Evolutionary conservation across 2,329 filamentous ascomycete genomes (phyloP), one percentile per base, ranked within the genome.

Genomic region (Hymenoscyphus albidus): DNA sequence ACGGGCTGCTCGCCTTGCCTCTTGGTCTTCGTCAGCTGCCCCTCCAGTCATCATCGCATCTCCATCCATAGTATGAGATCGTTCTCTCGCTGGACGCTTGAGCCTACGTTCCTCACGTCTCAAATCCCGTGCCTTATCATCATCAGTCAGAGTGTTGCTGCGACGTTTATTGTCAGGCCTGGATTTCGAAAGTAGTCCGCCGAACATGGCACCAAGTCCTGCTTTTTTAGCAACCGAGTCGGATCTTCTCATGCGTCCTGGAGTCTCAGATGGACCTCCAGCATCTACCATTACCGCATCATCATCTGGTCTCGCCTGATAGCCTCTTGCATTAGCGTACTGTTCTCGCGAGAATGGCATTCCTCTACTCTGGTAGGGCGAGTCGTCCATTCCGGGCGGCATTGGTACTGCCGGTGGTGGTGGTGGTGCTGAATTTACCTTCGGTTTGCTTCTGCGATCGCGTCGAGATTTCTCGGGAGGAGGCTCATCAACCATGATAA

Each of bases 271-370:
- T 4, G 83, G 77, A 38, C 82, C 81, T 57, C 76, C 76, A 32
- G 76, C 76, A 68, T 88, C 82, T 51, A 84, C 80, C 80, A 88
- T 83, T 59, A 85, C 80, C 63, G 85, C 78, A 70, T 88, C 86
- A 59, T 89, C 85, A 68, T 90, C 87, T 65, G 86, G 83, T 64
- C 88, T 80, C 32, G 85, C 80, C 78, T 89, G 88, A 74, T 85
- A 82, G 66, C 80, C 81, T 65, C 77, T 75, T 67, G 74, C 70
- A 73, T 79, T 75, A 78, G 77, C 76, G 72, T 70, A 73, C 63
- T 67, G 58, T 44, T 73, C 70, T 64, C 62, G 72, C 39, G 66
- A 64, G 65, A 64, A 65, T 65, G 71, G 69, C 54, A 62, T 69
- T 66, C 67, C 68, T 63, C 61, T 70, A 62, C 65, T 68, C 65